Evolutionary conservation across 2,329 filamentous ascomycete species (phyloP).

Genomic region (Cladosporium sphaerospermum): DNA sequence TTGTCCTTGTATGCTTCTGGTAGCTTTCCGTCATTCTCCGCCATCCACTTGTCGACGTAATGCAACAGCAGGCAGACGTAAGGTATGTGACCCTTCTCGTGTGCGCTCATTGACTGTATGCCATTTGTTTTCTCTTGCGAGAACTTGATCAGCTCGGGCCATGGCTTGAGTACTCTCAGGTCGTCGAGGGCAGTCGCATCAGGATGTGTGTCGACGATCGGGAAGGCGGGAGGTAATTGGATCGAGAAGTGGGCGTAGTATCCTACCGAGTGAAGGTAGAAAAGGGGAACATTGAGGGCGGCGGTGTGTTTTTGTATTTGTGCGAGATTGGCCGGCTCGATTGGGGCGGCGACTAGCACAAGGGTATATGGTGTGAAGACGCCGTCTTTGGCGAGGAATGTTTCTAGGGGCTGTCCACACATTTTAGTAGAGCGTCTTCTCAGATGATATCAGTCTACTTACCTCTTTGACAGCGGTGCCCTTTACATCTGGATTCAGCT

Average conservation of each 20-base stretch:
- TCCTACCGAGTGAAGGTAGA: constrained; percentile 82
- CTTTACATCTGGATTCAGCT: constrained; percentile 87
- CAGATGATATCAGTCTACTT: constrained; percentile 13
- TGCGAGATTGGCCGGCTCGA: constrained; percentile 47
- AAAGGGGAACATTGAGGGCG: constrained; percentile 61
- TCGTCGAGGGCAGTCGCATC: constrained; percentile 80
- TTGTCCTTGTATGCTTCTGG: constrained; percentile 81
- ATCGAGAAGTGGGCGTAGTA: constrained; percentile 90
- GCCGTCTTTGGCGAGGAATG: constrained; percentile 37
- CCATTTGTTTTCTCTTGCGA: constrained; percentile 59
- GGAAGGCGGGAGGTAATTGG: constrained; percentile 69
- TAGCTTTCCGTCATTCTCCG: constrained; percentile 57
- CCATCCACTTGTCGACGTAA: constrained; percentile 76
- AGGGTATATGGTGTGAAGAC: constrained; percentile 49
- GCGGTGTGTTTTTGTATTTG: constrained; percentile 46
- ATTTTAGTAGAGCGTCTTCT: constrained; percentile 33
- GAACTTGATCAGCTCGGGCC: constrained; percentile 71
- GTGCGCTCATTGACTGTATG: constrained; percentile 58
- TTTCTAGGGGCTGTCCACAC: constrained; percentile 36
- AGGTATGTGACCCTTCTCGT: constrained; percentile 87
- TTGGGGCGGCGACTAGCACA: constrained; percentile 55
- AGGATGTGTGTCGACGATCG: constrained; percentile 92
- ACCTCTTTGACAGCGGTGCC: constrained; percentile 63
- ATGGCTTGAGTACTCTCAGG: constrained; percentile 75
- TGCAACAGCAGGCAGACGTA: constrained; percentile 78